Evolutionary conservation across 345 rosid species (phyloP).

Genomic region (Luvunga scandens): DNA sequence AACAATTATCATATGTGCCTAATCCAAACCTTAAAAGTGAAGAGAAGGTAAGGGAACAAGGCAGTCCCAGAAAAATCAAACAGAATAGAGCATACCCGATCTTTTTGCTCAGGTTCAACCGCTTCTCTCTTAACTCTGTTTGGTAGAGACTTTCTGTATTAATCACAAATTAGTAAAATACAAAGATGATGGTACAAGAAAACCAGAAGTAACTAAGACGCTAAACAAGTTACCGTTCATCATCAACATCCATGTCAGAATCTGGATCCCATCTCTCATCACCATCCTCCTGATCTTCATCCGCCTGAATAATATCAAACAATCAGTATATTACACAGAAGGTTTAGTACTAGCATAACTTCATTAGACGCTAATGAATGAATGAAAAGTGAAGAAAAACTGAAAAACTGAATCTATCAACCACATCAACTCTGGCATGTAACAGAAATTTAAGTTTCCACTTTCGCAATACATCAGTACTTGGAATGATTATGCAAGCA

Average conservation of each 20-base stretch:
- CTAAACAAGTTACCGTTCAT: slow-evolving; percentile 51
- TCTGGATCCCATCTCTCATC: slow-evolving; percentile 86
- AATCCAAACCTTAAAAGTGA: not conserved
- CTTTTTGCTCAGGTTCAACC: slow-evolving; percentile 59
- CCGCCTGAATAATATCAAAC: slow-evolving; percentile 41
- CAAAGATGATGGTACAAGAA: not conserved
- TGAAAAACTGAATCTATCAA: slow-evolving; percentile 1
- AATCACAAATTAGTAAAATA: slow-evolving; percentile 11
- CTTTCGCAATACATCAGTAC: not conserved
- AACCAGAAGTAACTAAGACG: not conserved
- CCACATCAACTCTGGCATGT: not conserved
- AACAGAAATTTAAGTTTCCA: not conserved
- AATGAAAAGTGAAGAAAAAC: not conserved
- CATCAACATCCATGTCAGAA: slow-evolving; percentile 80
- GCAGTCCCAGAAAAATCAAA: not conserved
- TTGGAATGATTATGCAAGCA: not conserved
- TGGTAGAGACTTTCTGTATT: slow-evolving; percentile 61
- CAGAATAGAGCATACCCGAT: slow-evolving; percentile 40
- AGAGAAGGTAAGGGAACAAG: not conserved
- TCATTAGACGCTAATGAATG: not conserved
- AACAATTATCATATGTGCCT: not conserved
- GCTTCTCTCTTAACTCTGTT: slow-evolving; percentile 79
- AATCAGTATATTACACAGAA: not conserved
- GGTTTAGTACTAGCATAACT: not conserved
- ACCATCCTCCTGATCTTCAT: slow-evolving; percentile 76